Base-by-base conservation (phyloP, 768 basidiomycete genomes). In the Suillus paluster region DNA sequence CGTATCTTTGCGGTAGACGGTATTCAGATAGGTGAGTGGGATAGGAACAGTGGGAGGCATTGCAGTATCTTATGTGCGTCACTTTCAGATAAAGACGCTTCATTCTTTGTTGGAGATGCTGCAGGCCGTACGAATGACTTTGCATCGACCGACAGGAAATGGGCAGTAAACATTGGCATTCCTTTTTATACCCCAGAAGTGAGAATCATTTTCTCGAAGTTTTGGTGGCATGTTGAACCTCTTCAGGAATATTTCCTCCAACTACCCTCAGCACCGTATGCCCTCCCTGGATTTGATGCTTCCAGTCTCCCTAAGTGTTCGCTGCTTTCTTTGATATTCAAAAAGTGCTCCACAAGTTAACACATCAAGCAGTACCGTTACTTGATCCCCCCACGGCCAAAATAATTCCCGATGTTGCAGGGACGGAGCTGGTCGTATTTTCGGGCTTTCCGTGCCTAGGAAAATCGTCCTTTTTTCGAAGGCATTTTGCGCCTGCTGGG, bases 71-170 rank as follows among this genome's bases (percentile, higher is more conserved):
- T 36, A 59, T n/a, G 14, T 5, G 34, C 44, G 49, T 15, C 3
- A 34, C n/a, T 45, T 36, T 14, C 68, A 95, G 94, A 96, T 71
- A 82, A 85, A 65, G 61, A 69, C 0, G 46, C 78, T 1, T 89
- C 92, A 0, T 91, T 92, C 67, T 96, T 90, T 66, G 89, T 97
- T 1, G 95, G 95, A 3, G 95, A 97, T 67, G 94, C 94, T 2
- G 95, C 94, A 12, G 95, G 95, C 12, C 85, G 95, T 49, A 76
- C 80, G 49, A 74, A 76, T 30, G 95, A 97, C 76, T 92, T 91
- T 71, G 84, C 90, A 8, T 86, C 88, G 63, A 91, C 90, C 0
- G 95, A 97, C 73, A 82, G 90, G 48, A 94, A 96, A 75, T 93
- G 89, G 81, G 94, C 95, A 0, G 71, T 87, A 3, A 97, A 96